A percentile compares a stretch with the other conserved stretches of the same genome.
phyloP scores from a whole-genome alignment of 1,284 basidiomycete genomes.

The Sanghuangporus sanghuang region DNA sequence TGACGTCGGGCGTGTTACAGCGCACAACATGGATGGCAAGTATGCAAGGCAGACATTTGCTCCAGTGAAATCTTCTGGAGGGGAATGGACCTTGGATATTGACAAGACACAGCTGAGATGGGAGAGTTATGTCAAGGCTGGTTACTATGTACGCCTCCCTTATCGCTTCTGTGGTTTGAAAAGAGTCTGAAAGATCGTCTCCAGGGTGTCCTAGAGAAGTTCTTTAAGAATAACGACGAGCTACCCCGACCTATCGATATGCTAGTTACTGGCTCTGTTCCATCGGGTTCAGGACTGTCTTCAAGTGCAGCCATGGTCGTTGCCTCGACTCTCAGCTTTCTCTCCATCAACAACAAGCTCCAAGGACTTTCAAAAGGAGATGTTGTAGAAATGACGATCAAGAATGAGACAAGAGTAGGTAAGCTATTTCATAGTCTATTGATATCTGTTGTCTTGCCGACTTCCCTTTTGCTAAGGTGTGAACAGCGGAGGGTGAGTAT shows the following conservation, averaged over 20 bases:
- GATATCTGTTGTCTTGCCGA: constrained; percentile 6
- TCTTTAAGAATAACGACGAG: constrained; percentile 38
- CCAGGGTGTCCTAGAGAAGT: constrained; percentile 69
- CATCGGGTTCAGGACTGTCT: constrained; percentile 77
- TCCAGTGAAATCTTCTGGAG: constrained; percentile 43
- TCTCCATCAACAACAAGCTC: constrained; percentile 69
- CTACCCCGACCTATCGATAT: constrained; percentile 58
- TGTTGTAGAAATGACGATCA: constrained; percentile 72
- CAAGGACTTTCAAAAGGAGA: constrained; percentile 58
- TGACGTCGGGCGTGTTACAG: constrained; percentile 46
- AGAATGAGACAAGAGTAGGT: constrained; percentile 81
- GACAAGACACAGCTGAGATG: constrained; percentile 66
- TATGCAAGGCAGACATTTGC: constrained; percentile 54
- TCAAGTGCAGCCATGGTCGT: constrained; percentile 86
- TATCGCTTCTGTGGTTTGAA: constrained; percentile 8
- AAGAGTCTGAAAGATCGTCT: constrained; percentile 1
- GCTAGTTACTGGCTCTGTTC: constrained; percentile 74
- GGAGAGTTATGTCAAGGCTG: constrained; percentile 86
- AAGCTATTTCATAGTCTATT: constrained; percentile 21
- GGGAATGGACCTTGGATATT: constrained; percentile 70
- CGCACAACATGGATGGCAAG: constrained; percentile 62
- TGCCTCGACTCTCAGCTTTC: constrained; percentile 72
- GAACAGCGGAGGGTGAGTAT: constrained; percentile 66
- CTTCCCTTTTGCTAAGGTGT: constrained; percentile 36
- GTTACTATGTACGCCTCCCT: constrained; percentile 56